Evolutionary conservation across 495 filamentous ascomycete species (phyloP).

Genomic region (Talaromyces liani): DNA sequence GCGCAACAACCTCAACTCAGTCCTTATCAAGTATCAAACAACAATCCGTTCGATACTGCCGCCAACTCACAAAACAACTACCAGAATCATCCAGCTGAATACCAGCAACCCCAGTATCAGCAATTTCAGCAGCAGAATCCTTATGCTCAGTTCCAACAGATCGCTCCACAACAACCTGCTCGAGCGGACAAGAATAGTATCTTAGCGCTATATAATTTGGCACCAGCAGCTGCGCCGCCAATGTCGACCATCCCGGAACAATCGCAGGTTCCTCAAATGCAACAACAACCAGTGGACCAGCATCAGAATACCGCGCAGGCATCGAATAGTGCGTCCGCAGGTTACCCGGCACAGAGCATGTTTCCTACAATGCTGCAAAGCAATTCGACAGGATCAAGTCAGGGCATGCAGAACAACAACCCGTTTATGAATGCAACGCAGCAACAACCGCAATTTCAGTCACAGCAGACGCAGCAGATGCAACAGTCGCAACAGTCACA

Average conservation of each 20-base stretch:
- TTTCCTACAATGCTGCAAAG: slow-evolving; percentile 20
- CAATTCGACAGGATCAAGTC: slow-evolving; percentile 24
- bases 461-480: neutral
- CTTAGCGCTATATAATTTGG: slow-evolving; percentile 76
- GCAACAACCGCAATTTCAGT: slow-evolving; percentile 16
- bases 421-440: slow-evolving; percentile 26
- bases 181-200: slow-evolving; percentile 75
- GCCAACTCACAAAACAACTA: slow-evolving; percentile 21
- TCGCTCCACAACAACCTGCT: slow-evolving; percentile 34
- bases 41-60: slow-evolving; percentile 26
- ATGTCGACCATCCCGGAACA: slow-evolving; percentile 27
- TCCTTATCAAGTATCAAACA: slow-evolving; percentile 21
- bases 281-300: slow-evolving; percentile 5
- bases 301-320: neutral
- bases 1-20: slow-evolving; percentile 23
- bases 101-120: slow-evolving; percentile 20
- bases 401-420: slow-evolving; percentile 21
- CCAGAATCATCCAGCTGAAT: slow-evolving; percentile 14
- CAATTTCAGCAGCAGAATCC: slow-evolving; percentile 13
- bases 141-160: slow-evolving; percentile 30
- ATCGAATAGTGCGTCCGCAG: neutral
- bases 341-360: slow-evolving; percentile 15
- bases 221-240: slow-evolving; percentile 56
- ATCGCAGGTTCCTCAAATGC: slow-evolving; percentile 20
- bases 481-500: slow-evolving; percentile 3